Evolutionary conservation across 352 stramenopile species (phyloP).

Genomic region (Phytopythium montanum): DNA sequence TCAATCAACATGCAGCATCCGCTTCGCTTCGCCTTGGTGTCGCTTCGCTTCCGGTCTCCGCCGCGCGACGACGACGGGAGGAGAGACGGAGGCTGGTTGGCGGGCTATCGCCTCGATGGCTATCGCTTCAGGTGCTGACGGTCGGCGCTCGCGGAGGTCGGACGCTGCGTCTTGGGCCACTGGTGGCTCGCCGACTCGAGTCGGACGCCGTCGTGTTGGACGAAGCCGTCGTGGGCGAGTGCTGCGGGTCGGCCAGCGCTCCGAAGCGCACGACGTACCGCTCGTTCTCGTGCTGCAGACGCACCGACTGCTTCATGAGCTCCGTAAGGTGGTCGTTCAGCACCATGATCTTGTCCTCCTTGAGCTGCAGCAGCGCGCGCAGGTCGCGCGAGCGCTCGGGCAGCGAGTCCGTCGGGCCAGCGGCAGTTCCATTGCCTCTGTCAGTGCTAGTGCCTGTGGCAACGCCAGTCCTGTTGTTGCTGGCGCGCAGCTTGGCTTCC

Average conservation of each 20-base stretch:
- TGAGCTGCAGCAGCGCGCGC: slow-evolving; percentile 42
- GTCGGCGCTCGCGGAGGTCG: not conserved
- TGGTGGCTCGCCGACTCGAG: not conserved
- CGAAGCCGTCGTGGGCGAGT: slow-evolving; percentile 13
- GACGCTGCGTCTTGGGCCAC: not conserved
- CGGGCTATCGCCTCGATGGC: not conserved
- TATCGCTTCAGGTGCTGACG: not conserved
- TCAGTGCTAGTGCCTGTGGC: slow-evolving; percentile 9
- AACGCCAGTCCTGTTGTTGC: slow-evolving; percentile 10
- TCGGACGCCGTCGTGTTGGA: slow-evolving; percentile 20
- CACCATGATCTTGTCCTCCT: slow-evolving; percentile 78
- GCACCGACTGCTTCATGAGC: slow-evolving; percentile 73
- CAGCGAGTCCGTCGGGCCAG: slow-evolving; percentile 9
- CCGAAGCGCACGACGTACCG: slow-evolving; percentile 43
- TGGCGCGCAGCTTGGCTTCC: slow-evolving; percentile 14
- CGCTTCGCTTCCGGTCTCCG: not conserved
- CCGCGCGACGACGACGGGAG: not conserved
- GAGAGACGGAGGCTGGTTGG: too few species aligned
- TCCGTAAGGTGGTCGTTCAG: slow-evolving; percentile 86
- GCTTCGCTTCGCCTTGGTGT: not conserved
- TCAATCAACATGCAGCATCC: not conserved
- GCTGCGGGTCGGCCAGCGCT: slow-evolving; percentile 13
- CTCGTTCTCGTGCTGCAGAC: slow-evolving; percentile 74
- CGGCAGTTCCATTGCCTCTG: slow-evolving; percentile 10
- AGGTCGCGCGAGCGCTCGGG: slow-evolving; percentile 50